These are phyloP conservation scores for Acacia concinna DNA, from an alignment of 331 rosid genomes.

Conservation along the genomic window DNA sequence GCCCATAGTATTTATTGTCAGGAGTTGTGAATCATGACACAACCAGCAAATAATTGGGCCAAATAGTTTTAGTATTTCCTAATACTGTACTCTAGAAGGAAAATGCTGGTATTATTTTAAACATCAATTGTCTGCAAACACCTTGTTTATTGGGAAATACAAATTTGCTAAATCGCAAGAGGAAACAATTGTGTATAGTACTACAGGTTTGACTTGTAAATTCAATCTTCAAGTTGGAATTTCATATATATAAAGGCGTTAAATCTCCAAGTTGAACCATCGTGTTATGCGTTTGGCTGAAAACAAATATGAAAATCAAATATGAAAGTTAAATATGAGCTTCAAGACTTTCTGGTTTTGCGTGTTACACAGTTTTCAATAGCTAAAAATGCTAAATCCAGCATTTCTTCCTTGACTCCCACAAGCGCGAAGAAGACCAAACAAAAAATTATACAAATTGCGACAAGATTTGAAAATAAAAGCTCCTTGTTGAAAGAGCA, in stretches of 20 bases:
- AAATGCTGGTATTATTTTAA: background rate
- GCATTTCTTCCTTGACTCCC: conserved; percentile 15
- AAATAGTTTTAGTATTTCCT: conserved; percentile 10
- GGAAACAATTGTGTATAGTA: conserved; percentile 11
- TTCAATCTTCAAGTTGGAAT: conserved; percentile 20
- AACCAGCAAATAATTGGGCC: background rate
- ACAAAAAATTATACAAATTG: background rate
- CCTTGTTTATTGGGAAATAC: background rate
- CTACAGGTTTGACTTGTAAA: conserved; percentile 16
- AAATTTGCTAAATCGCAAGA: background rate
- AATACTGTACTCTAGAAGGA: background rate
- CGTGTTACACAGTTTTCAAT: background rate
- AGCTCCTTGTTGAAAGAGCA: conserved; percentile 43
- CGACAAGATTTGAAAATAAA: conserved; percentile 28
- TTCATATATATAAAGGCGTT: conserved; percentile 15
- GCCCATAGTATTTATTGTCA: conserved; percentile 1
- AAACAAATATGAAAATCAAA: background rate
- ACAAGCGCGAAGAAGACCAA: conserved; percentile 25
- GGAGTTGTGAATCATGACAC: background rate
- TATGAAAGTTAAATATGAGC: conserved; percentile 23
- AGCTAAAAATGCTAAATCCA: conserved; percentile 24
- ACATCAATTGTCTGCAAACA: background rate
- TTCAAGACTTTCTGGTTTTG: conserved; percentile 2
- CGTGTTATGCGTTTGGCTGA: conserved; percentile 1
- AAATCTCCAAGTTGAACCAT: conserved; percentile 37